A percentile compares a stretch with the other conserved stretches of the same genome.
Conservation (phyloP, 371 early-diverging fungal species). For the Rhizopus arrhizus region DNA sequence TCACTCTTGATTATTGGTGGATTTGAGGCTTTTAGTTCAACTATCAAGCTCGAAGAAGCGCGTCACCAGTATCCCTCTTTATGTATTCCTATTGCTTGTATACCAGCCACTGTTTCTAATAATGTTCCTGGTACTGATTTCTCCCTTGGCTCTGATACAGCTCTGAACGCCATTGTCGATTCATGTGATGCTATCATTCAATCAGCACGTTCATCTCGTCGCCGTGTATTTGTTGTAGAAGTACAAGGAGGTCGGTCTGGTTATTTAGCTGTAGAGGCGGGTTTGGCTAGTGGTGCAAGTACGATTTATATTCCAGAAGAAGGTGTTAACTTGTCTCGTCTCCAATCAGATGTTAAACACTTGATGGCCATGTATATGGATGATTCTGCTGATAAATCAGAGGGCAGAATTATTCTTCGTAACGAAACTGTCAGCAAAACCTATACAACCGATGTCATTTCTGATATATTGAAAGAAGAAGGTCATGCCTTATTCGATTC, state of each 20-base stretch:
- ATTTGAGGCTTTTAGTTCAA: slow-evolving; percentile 86
- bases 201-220: slow-evolving; percentile 86
- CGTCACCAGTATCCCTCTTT: slow-evolving; percentile 82
- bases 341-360: slow-evolving; percentile 84
- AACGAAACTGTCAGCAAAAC: slow-evolving; percentile 83
- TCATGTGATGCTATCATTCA: slow-evolving; percentile 94
- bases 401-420: slow-evolving; percentile 58
- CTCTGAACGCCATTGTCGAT: slow-evolving; percentile 94
- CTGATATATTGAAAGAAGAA: slow-evolving; percentile 89
- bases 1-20: slow-evolving; percentile 95
- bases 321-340: slow-evolving; percentile 77
- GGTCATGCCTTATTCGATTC: slow-evolving; percentile 90
- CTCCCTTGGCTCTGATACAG: slow-evolving; percentile 96
- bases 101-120: slow-evolving; percentile 98
- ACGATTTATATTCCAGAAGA: slow-evolving; percentile 96
- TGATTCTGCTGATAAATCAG: slow-evolving; percentile 62
- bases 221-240: slow-evolving; percentile 98
- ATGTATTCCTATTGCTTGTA: slow-evolving; percentile 89
- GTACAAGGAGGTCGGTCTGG: slow-evolving; percentile 98
- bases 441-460: slow-evolving; percentile 94
- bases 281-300: slow-evolving; percentile 91
- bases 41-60: slow-evolving; percentile 70
- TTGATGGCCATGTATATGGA: slow-evolving; percentile 74
- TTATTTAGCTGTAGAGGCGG: slow-evolving; percentile 92
- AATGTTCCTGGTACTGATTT: slow-evolving; percentile 98